These are phyloP conservation scores for Vigna mungo DNA, from an alignment of 306 rosid species.

Conservation along the genomic window DNA sequence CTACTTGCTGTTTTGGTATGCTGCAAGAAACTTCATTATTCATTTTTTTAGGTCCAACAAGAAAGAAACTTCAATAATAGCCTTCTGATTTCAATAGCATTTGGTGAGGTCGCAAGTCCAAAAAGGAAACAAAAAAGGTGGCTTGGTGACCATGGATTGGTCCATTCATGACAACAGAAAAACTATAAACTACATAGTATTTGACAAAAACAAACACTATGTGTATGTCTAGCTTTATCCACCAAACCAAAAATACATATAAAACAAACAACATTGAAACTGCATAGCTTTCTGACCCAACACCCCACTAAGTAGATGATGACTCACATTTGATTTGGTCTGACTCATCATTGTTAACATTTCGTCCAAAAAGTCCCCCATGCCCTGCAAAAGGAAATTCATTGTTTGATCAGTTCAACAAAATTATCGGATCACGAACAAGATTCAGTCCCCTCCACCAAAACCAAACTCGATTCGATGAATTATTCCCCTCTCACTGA, in stretches of 20 bases:
- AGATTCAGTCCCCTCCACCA: slow-evolving; percentile 26
- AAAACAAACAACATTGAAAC: slow-evolving; percentile 33
- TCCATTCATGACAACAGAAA: slow-evolving; percentile 31
- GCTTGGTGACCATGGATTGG: slow-evolving; percentile 33
- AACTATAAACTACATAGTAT: slow-evolving; percentile 40
- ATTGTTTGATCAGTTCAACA: slow-evolving; percentile 26
- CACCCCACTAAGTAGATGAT: slow-evolving; percentile 14
- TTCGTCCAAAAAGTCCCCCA: slow-evolving; percentile 90
- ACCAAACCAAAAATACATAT: slow-evolving; percentile 18
- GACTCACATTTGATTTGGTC: slow-evolving; percentile 72
- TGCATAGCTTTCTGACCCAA: slow-evolving; percentile 29
- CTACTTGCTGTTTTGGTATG: neutral
- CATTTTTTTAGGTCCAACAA: neutral
- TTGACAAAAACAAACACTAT: slow-evolving; percentile 37
- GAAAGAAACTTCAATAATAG: slow-evolving; percentile 26
- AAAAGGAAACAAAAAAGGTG: neutral
- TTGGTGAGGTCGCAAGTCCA: slow-evolving; percentile 8
- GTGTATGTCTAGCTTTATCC: slow-evolving; percentile 32
- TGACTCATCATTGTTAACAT: slow-evolving; percentile 94
- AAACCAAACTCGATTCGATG: slow-evolving; percentile 36
- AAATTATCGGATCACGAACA: slow-evolving; percentile 37
- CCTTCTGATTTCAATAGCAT: slow-evolving; percentile 6
- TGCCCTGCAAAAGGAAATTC: slow-evolving; percentile 67
- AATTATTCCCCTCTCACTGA: slow-evolving; percentile 23
- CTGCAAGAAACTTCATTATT: neutral